A percentile compares a stretch with the other conserved stretches of the same genome.
Evolutionary conservation across 1,284 basidiomycete genomes (phyloP).

Genomic region (Leccinum subrobustum): DNA sequence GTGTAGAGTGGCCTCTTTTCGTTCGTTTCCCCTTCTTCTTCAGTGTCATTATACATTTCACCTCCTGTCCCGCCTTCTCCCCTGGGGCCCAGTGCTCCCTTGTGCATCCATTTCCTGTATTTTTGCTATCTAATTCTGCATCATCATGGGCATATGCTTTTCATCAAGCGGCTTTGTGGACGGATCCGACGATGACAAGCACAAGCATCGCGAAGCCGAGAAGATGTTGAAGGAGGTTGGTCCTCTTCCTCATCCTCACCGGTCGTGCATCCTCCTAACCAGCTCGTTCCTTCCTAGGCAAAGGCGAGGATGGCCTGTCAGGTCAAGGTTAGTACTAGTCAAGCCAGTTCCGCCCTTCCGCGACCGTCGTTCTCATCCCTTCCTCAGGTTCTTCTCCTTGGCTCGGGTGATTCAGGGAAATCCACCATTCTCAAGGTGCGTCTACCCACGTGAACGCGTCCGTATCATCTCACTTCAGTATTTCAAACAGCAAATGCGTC

Average conservation of each 20-base stretch:
- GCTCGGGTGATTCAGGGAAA: slow-evolving; percentile 93
- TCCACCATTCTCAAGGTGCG: slow-evolving; percentile 85
- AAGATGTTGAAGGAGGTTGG: slow-evolving; percentile 61
- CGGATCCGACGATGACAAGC: slow-evolving; percentile 62
- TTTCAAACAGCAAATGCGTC: slow-evolving; percentile 76
- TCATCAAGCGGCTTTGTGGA: slow-evolving; percentile 56
- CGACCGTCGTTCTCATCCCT: slow-evolving; percentile 7
- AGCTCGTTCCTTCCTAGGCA: slow-evolving; percentile 44
- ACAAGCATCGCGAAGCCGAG: slow-evolving; percentile 64
- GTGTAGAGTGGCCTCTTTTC: slow-evolving; percentile 7
- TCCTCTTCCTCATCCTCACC: slow-evolving; percentile 4
- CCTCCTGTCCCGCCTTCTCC: not conserved
- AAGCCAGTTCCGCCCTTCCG: not conserved
- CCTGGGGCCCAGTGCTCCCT: slow-evolving; percentile 19
- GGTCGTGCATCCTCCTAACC: not conserved
- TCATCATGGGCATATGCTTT: slow-evolving; percentile 73
- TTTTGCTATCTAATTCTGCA: slow-evolving; percentile 1
- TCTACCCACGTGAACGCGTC: slow-evolving; percentile 7
- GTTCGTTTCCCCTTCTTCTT: not conserved
- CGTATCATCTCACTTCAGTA: not conserved
- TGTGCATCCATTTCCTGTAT: slow-evolving; percentile 3
- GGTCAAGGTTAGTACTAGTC: slow-evolving; percentile 64
- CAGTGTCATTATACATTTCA: slow-evolving; percentile 1
- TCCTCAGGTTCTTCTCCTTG: slow-evolving; percentile 77
- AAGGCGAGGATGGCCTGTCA: slow-evolving; percentile 66